Conservation (phyloP, 768 basidiomycete genomes). For the Pleurotus sapidus region DNA sequence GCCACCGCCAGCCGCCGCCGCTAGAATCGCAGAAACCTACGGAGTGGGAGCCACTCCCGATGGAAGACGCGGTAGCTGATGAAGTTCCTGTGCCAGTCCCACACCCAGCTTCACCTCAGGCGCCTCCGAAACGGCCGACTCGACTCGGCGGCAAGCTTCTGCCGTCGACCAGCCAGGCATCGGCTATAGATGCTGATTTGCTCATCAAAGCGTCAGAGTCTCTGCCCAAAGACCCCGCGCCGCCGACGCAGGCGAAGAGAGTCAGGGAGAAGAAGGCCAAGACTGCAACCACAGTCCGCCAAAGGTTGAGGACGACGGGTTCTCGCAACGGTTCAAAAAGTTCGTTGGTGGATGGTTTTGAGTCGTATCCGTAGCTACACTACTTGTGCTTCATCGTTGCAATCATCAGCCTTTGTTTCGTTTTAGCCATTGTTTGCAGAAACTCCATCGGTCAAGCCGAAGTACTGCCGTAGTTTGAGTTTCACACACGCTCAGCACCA, state of each 20-base stretch:
- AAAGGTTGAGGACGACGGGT: not conserved
- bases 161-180: not conserved
- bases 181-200: not conserved
- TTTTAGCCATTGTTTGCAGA: too few species aligned
- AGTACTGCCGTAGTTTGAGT: not conserved
- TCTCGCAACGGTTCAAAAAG: conserved; percentile 1
- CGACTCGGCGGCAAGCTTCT: not conserved
- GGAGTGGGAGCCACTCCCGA: conserved; percentile 1
- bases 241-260: not conserved
- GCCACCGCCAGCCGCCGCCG: not conserved
- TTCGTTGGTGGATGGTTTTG: conserved; percentile 5
- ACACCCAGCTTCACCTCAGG: not conserved
- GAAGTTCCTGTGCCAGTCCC: not conserved
- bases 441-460: too few species aligned
- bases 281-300: not conserved
- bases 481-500: conserved; percentile 1
- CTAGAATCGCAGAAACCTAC: not conserved
- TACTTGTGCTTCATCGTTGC: not conserved
- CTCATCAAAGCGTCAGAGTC: conserved; percentile 2
- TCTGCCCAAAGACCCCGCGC: not conserved
- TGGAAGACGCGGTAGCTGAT: not conserved
- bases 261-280: conserved; percentile 1
- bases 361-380: not conserved
- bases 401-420: too few species aligned
- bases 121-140: not conserved